Conservation (phyloP, 768 basidiomycete species). For the Rhodotorula kratochvilovae region DNA sequence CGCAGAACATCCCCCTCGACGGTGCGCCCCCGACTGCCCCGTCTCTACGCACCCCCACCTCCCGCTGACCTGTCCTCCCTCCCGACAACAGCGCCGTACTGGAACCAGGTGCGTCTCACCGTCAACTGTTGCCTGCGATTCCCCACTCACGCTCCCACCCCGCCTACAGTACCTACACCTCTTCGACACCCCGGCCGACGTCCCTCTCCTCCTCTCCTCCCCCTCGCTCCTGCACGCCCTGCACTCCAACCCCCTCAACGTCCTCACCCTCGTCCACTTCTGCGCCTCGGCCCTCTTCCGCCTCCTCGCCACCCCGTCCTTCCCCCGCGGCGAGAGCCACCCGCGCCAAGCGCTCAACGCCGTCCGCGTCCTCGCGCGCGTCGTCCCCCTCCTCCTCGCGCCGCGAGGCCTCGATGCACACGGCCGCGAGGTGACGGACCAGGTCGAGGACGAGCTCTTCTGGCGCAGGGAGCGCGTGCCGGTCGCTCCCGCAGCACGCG, state of each 20-base stretch:
- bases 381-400: conserved; percentile 85
- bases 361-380: conserved; percentile 78
- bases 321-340: conserved; percentile 51
- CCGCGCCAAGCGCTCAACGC: conserved; percentile 82
- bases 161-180: conserved; percentile 17
- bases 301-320: conserved; percentile 16
- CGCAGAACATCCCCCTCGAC: conserved; percentile 5
- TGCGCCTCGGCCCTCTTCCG: conserved; percentile 11
- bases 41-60: fast-evolving
- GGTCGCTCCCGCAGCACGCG: conserved; percentile 46
- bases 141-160: too few species aligned
- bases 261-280: conserved; percentile 31
- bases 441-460: conserved; percentile 72
- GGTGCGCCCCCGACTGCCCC: conserved; percentile 8
- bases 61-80: background rate
- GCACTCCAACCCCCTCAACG: conserved; percentile 15
- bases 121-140: too few species aligned
- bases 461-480: conserved; percentile 65
- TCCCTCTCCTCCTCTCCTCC: conserved; percentile 29
- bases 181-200: conserved; percentile 12
- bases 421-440: conserved; percentile 62
- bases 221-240: conserved; percentile 10
- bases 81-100: conserved; percentile 31
- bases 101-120: conserved; percentile 26
- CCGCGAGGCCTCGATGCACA: conserved; percentile 9